Evolutionary conservation across 768 basidiomycete genomes (phyloP).

Genomic region (Megacollybia marginata): DNA sequence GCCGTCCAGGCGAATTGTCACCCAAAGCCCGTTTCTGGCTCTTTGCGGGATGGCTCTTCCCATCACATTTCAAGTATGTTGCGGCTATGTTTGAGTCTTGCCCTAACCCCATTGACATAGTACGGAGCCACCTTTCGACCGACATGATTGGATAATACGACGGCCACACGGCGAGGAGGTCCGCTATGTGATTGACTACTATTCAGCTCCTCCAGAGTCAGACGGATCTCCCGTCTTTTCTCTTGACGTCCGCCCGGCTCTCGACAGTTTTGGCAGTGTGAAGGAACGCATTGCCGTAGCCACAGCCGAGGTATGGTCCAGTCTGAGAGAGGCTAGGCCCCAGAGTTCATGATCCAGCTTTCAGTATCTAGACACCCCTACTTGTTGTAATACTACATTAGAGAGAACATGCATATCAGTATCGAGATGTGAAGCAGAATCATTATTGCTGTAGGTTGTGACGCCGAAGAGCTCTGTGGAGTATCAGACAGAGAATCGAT

Average conservation of each 20-base stretch:
- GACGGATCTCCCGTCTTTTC: conserved; percentile 94
- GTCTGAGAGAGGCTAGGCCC: conserved; percentile 21
- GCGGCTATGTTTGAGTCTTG: neutral
- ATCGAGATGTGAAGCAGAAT: no score
- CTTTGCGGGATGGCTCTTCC: conserved; percentile 84
- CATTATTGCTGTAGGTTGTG: no score
- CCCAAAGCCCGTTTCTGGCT: conserved; percentile 89
- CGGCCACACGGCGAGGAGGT: conserved; percentile 76
- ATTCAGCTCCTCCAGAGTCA: conserved; percentile 81
- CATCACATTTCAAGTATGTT: conserved; percentile 82
- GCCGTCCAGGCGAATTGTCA: conserved; percentile 86
- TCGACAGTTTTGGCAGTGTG: conserved; percentile 77
- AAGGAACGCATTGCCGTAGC: conserved; percentile 66
- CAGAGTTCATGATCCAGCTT: no score
- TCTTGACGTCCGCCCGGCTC: conserved; percentile 90
- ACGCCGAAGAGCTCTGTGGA: no score
- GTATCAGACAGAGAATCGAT: no score
- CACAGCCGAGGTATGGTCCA: conserved; percentile 61
- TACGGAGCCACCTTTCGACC: conserved; percentile 90
- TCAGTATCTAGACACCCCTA: no score
- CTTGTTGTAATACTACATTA: no score
- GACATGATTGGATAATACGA: conserved; percentile 95
- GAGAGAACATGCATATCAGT: no score
- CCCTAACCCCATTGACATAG: conserved; percentile 31
- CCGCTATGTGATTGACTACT: conserved; percentile 98